A percentile compares a stretch with the other conserved stretches of the same genome.
Conservation (phyloP, 129 eudicot genomes). For the Tagetes erecta region DNA sequence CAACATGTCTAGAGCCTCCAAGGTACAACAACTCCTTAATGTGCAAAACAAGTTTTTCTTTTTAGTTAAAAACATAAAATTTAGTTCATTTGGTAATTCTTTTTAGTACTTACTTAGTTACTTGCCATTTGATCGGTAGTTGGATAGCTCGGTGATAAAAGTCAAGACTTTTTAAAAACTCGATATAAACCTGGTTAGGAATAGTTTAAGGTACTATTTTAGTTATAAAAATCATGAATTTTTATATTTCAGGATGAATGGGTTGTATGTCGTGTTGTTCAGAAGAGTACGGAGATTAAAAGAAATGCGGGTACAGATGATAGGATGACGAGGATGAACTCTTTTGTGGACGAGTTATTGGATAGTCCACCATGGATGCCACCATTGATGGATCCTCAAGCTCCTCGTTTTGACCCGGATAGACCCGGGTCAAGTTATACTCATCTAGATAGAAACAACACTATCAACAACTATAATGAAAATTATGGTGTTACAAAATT, state of each 20-base stretch:
- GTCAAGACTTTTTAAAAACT: too few relatives aligned
- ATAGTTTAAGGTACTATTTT: too few relatives aligned
- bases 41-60: not conserved
- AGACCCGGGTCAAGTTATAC: constrained; percentile 23
- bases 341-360: constrained; percentile 56
- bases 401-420: constrained; percentile 18
- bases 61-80: not conserved
- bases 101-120: too few relatives aligned
- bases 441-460: constrained; percentile 17
- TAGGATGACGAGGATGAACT: constrained; percentile 44
- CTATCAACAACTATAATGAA: constrained; percentile 20
- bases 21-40: constrained; percentile 68
- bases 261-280: constrained; percentile 71
- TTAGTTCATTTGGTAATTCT: not conserved
- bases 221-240: not conserved
- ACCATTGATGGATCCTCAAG: constrained; percentile 43
- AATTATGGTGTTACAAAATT: constrained; percentile 15
- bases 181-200: too few relatives aligned
- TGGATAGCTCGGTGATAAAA: too few relatives aligned
- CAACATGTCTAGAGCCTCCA: constrained; percentile 64
- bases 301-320: constrained; percentile 33
- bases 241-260: constrained; percentile 57
- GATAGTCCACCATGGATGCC: constrained; percentile 54
- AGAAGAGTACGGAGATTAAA: constrained; percentile 46
- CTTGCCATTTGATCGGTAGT: too few relatives aligned